These are phyloP conservation scores for Paramecium octaurelia DNA, from an alignment of 73 alveolate genomes.

Conservation along the genomic window DNA sequence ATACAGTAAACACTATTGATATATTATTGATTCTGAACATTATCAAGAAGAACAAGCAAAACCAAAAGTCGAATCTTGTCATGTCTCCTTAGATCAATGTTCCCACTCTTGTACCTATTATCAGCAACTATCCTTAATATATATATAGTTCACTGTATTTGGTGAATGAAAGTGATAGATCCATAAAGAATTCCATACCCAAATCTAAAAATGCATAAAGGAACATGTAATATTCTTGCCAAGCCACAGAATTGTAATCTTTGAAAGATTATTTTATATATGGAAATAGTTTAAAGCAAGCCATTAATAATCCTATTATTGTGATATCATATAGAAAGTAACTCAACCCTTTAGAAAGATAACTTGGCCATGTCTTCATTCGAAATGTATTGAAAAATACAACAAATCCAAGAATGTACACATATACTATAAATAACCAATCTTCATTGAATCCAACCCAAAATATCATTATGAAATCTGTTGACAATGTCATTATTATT, in stretches of 20 bases:
- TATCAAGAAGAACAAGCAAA: slow-evolving; percentile 12
- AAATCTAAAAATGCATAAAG: slow-evolving; percentile 6
- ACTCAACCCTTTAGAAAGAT: not conserved
- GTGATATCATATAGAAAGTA: not conserved
- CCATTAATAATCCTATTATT: not conserved
- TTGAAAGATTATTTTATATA: not conserved
- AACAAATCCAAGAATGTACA: not conserved
- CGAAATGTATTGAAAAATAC: slow-evolving; percentile 25
- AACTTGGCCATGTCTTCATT: slow-evolving; percentile 36
- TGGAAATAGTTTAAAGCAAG: not conserved
- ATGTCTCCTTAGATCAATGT: not conserved
- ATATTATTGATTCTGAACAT: not conserved
- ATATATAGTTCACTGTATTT: slow-evolving; percentile 6
- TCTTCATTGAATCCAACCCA: slow-evolving; percentile 41
- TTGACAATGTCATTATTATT: not conserved
- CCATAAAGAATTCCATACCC: slow-evolving; percentile 9
- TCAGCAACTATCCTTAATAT: not conserved
- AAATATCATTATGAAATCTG: slow-evolving; percentile 26
- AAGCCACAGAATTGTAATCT: not conserved
- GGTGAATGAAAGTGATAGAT: not conserved
- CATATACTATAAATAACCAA: not conserved
- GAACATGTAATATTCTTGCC: not conserved
- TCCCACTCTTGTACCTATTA: slow-evolving; percentile 33
- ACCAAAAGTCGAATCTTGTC: slow-evolving; percentile 32
- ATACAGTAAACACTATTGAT: slow-evolving; percentile 21